Percentiles rank a stretch among this genome's conserved stretches.
Conservation (phyloP, 2,329 filamentous ascomycete species). For the Sclerotinia glacialis region DNA sequence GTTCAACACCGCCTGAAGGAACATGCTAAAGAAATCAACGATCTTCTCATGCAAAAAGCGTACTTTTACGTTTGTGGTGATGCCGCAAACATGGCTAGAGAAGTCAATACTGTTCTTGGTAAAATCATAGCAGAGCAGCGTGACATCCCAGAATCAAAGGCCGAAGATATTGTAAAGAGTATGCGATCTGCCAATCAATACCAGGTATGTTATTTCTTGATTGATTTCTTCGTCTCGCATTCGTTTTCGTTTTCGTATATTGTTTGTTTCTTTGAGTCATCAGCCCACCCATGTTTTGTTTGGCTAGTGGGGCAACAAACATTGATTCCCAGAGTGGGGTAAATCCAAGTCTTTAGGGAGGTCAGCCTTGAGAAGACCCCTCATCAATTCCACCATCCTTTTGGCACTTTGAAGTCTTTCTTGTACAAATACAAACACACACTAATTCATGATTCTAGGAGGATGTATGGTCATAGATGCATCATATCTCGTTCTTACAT, state of each 20-base stretch:
- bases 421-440: conserved; percentile 18
- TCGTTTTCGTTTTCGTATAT: not conserved
- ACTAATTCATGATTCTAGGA: conserved; percentile 47
- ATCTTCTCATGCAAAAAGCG: conserved; percentile 79
- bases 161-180: conserved; percentile 92
- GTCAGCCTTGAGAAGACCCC: no score
- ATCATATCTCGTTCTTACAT: not conserved
- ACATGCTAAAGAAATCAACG: conserved; percentile 77
- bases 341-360: not conserved
- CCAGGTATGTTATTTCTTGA: conserved; percentile 58
- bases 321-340: not conserved
- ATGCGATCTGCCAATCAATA: conserved; percentile 96
- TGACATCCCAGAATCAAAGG: conserved; percentile 79
- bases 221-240: not conserved
- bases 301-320: not conserved
- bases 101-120: conserved; percentile 82
- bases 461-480: conserved; percentile 64
- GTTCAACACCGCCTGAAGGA: conserved; percentile 92
- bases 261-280: not conserved
- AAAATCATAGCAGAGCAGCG: conserved; percentile 85
- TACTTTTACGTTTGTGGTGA: conserved; percentile 99
- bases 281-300: not conserved
- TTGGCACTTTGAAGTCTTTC: not conserved
- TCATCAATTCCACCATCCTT: not conserved
- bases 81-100: conserved; percentile 93